Base-by-base conservation (phyloP, 2,329 filamentous ascomycete species). In the Botrytis cinerea region DNA sequence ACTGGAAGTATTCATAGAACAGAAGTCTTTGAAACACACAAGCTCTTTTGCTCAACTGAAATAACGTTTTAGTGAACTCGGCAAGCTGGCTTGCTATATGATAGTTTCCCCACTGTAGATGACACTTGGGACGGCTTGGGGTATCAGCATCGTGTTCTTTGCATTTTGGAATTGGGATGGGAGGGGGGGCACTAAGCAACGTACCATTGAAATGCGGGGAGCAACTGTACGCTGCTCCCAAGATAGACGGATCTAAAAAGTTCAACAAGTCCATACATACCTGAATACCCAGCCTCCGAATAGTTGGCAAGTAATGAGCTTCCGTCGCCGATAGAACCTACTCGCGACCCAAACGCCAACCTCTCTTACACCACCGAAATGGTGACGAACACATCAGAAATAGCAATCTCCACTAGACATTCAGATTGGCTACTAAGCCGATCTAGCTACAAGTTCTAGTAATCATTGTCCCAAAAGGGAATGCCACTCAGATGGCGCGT, bases 51-150 rank as follows among this genome's bases (percentile, higher is more conserved):
- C 66, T 69, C 66, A 57, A 69, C n/a, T 43, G 38, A 57, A 57
- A 43, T 57, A 20, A 69, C 48, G n/a, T 12, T 10, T 45, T 16
- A 20, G 38, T 69, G n/a, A 43, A 57, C 35, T 69, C 48, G 48
- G 35, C 66, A 69, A 59, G 66, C 38, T 69, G 66, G 66, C 54
- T 69, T 69, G 38, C 48, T 51, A 69, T 69, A 57, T n/a, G 38
- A 69, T 32, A 69, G 66, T 32, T 57, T 57, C 66, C 66, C 66
- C 48, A 69, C 48, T 38, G 38, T 32, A 32, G 38, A 45, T 69
- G 48, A 57, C 32, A 16, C 66, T 22, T 69, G 57, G 38, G n/a
- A 69, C n/a, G 48, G 48, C 66, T 69, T 43, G 48, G 22, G n/a
- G 48, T 57, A 57, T 43, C 51, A 69, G 66, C 38, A 32, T 69